Conservation (phyloP, 2,329 filamentous ascomycete genomes). For the Hymenoscyphus linearis region DNA sequence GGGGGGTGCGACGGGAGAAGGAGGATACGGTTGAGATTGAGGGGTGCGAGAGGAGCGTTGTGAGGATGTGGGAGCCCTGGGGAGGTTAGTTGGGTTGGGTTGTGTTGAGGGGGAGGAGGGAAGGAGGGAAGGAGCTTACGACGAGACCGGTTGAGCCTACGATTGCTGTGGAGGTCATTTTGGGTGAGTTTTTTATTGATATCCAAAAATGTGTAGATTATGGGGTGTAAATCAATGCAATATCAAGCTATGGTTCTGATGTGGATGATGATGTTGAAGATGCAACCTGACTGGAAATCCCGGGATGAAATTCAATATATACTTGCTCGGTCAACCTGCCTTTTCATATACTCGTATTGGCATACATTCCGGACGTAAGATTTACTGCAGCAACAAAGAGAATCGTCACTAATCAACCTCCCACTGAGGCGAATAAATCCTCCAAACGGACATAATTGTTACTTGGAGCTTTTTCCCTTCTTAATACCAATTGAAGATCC, state of each 20-base stretch:
- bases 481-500: not conserved
- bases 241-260: not conserved
- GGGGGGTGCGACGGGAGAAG: constrained; percentile 61
- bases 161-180: constrained; percentile 41
- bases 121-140: constrained; percentile 32
- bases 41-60: constrained; percentile 51
- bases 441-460: not conserved
- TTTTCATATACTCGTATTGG: not conserved
- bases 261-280: not conserved
- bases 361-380: not conserved
- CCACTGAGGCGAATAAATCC: not conserved
- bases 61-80: constrained; percentile 67
- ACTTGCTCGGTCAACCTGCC: not conserved
- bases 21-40: constrained; percentile 47
- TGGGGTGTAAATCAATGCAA: not conserved
- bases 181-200: not conserved
- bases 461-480: not conserved
- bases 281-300: not conserved
- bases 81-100: constrained; percentile 8
- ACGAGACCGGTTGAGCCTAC: constrained; percentile 45
- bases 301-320: not conserved
- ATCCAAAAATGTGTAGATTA: not conserved
- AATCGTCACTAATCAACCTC: not conserved
- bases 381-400: not conserved
- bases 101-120: not conserved